These are phyloP conservation scores for Sphagnum fallax DNA, from an alignment of 228 moss, liverwort and hornwort species.

Conservation along the genomic window DNA sequence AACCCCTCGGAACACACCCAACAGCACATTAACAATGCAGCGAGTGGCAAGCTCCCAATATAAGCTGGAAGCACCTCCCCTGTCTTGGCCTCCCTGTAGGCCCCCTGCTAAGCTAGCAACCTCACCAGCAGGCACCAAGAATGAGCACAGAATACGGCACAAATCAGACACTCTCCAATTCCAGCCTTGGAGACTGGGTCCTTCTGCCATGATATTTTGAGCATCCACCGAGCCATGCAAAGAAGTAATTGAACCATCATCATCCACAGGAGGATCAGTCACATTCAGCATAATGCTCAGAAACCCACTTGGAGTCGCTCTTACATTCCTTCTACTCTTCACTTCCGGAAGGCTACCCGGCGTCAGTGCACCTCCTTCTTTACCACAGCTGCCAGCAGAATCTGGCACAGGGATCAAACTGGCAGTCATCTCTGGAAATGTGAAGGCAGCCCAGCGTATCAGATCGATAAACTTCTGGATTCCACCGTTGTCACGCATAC, in stretches of 20 bases:
- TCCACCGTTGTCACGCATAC: conserved; percentile 23
- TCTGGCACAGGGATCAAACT: conserved; percentile 7
- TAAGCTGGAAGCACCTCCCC: conserved; percentile 12
- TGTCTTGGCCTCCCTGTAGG: conserved; percentile 25
- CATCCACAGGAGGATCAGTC: not conserved
- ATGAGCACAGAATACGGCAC: conserved; percentile 34
- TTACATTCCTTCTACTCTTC: conserved; percentile 4
- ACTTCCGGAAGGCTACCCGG: not conserved
- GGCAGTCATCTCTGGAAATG: conserved; percentile 28
- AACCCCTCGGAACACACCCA: conserved; percentile 26
- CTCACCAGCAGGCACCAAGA: conserved; percentile 30
- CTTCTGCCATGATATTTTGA: conserved; percentile 2
- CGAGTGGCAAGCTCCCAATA: conserved; percentile 33
- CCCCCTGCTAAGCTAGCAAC: conserved; percentile 25
- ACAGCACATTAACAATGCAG: conserved; percentile 34
- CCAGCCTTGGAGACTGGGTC: conserved; percentile 34
- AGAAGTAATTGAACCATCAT: not conserved
- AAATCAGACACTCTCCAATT: conserved; percentile 35
- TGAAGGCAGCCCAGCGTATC: conserved; percentile 39
- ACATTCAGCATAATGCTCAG: conserved; percentile 11
- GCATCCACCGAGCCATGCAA: not conserved
- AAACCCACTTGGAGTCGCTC: conserved; percentile 11
- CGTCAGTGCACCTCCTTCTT: conserved; percentile 3
- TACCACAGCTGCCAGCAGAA: conserved; percentile 9
- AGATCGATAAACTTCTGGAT: conserved; percentile 27